phyloP scores from a whole-genome alignment of 305 asterid species.

The Withania somnifera region DNA sequence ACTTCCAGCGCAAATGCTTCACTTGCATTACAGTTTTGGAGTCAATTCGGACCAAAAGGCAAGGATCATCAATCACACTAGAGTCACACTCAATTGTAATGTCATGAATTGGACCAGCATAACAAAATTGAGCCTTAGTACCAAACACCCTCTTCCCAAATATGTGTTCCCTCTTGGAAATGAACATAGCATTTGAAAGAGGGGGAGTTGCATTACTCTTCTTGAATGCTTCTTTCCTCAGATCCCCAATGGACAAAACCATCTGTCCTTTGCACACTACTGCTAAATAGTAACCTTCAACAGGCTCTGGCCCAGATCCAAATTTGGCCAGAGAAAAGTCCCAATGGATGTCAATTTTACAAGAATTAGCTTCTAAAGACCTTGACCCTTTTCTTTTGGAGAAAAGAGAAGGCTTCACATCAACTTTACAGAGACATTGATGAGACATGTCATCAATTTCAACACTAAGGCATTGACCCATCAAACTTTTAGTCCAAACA shows the following conservation, averaged over 20 bases:
- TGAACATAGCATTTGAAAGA: constrained; percentile 27
- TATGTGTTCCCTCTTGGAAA: constrained; percentile 68
- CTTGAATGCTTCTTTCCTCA: constrained; percentile 72
- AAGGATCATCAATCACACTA: constrained; percentile 32
- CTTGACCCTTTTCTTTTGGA: constrained; percentile 80
- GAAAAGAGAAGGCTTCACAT: constrained; percentile 78
- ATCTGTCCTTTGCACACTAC: constrained; percentile 51
- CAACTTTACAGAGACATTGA: constrained; percentile 61
- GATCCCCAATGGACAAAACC: constrained; percentile 66
- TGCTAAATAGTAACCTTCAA: constrained; percentile 65
- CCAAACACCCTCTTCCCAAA: constrained; percentile 52
- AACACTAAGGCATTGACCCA: constrained; percentile 73
- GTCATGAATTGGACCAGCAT: constrained; percentile 58
- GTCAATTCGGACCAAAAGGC: constrained; percentile 51
- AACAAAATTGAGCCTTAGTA: constrained; percentile 61
- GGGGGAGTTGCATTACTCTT: constrained; percentile 46
- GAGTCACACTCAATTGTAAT: constrained; percentile 59
- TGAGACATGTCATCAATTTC: constrained; percentile 65
- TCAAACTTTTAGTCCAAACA: constrained; percentile 76
- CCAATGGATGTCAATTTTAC: constrained; percentile 58
- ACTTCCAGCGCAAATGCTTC: constrained; percentile 69
- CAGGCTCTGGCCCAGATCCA: constrained; percentile 80
- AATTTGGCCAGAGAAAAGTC: constrained; percentile 73
- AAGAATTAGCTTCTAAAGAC: constrained; percentile 32
- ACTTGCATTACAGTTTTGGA: constrained; percentile 60